Base-by-base conservation (phyloP, 352 stramenopile genomes). In the Globisporangium recalcitrans region DNA sequence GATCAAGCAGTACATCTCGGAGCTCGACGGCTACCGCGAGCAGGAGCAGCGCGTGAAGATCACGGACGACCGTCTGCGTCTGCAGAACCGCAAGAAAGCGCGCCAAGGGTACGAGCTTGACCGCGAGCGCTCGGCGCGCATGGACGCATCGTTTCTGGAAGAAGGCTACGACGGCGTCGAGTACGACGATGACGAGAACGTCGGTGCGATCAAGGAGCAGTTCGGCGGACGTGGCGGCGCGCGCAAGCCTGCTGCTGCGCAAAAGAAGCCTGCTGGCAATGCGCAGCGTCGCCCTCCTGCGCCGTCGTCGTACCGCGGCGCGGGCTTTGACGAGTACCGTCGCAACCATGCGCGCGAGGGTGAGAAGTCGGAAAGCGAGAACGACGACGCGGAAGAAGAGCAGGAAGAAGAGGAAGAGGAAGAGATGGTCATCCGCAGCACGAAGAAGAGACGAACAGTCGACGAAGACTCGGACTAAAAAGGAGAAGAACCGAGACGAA, bases 31-130 rank as follows among this genome's bases (percentile, higher is more conserved):
- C n/a, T 81, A 87, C 57, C 80, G 81, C 38, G 78, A 95, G 57
- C 84, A 92, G 62, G 84, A 93, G 63, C 79, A 92, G 61, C 82
- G 82, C 32, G 82, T 88, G n/a, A 91, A 91, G 71, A 90, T 93
- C 62, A 87, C 81, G 58, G 82, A 95, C 58, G 86, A 95, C 47
- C 83, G 82, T n/a, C 53, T 95, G 62, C 81, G 84, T 19, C 68
- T 95, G 24, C 80, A 90, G 68, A 91, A 90, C 64, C 86, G 86
- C 52, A 95, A 95, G 71, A 95, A 95, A 64, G 78, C 82, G 36
- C 82, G 83, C 8, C 83, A 95, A 59, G 78, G 75, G 16, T 93
- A 84, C 67, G 86, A 95, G 64, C 83, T 82, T 54, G 84, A 93
- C 68, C 81, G 82, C 51, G 79, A 85, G 34, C 84, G 86, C 27